Evolutionary conservation across 2,329 filamentous ascomycete species (phyloP).

Genomic region (Domatiomyces catenatus): DNA sequence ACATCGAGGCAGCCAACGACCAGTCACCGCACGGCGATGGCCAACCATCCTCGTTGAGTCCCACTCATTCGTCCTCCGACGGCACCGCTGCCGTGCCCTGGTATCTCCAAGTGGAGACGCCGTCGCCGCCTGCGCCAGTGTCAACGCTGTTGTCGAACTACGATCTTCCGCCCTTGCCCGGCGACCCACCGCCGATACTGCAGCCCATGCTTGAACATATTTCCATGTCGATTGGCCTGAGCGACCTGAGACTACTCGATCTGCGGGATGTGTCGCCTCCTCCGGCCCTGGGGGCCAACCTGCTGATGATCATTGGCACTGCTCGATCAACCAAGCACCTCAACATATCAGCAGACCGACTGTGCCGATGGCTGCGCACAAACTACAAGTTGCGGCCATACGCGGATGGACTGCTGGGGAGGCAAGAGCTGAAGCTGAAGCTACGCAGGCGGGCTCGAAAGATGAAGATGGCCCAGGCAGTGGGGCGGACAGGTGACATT

Average conservation of each 20-base stretch:
- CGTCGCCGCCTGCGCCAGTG: slow-evolving; percentile 22
- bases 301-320: slow-evolving; percentile 86
- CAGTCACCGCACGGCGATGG: neutral
- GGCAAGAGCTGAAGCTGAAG: slow-evolving; percentile 83
- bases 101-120: slow-evolving; percentile 64
- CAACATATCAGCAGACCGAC: slow-evolving; percentile 76
- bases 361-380: slow-evolving; percentile 69
- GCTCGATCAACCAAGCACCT: slow-evolving; percentile 86
- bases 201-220: slow-evolving; percentile 59
- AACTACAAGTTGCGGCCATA: slow-evolving; percentile 57
- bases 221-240: slow-evolving; percentile 71
- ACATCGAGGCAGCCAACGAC: neutral
- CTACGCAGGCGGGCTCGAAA: slow-evolving; percentile 64
- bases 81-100: slow-evolving; percentile 42
- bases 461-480: slow-evolving; percentile 62
- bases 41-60: neutral
- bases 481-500: slow-evolving; percentile 41
- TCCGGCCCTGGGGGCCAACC: slow-evolving; percentile 68
- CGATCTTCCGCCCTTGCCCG: slow-evolving; percentile 48
- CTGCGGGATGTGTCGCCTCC: slow-evolving; percentile 72
- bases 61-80: slow-evolving; percentile 1
- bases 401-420: slow-evolving; percentile 75
- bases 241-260: slow-evolving; percentile 66
- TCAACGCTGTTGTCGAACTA: slow-evolving; percentile 37
- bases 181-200: slow-evolving; percentile 55